Base-by-base conservation (phyloP, 805 yeast species). In the Saturnispora galanensis region DNA sequence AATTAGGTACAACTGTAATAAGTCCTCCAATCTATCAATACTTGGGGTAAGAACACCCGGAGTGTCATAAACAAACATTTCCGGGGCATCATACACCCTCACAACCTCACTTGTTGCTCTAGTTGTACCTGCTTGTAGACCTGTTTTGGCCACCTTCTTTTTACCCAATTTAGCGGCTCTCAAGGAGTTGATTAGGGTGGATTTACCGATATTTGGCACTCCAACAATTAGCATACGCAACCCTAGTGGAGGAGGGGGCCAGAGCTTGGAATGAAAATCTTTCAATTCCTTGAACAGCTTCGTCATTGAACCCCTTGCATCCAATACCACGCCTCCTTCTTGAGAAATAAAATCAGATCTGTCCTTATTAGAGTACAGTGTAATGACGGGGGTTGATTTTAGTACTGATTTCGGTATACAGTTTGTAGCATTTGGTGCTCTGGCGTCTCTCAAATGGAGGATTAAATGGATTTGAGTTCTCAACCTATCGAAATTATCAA, bases 161-260 rank as follows among this genome's bases (percentile, higher is more conserved):
- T 64, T 65, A 5, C 26, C 17, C 5, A 37, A 13, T 5, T 31
- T 33, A 10, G 29, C 11, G 4, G 46, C 41, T 47, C 96, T 64
- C 41, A 89, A 64, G 0, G 81, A 69, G 56, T 93, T 93, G 26
- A 89, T 81, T 39, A 93, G 59, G 0, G 96, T 83, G 10, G 95
- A 84, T 62, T 93, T 93, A 0, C 98, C 98, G n/a, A 88, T 95
- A 59, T 93, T 93, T 1, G 98, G 98, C 93, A 93, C 84, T 0
- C 98, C 98, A 6, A 82, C 79, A 38, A 90, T 76, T 68, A 89
- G 68, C 46, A 84, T 62, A 17, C 88, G 64, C 39, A 84, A 66
- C 0, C 97, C 97, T 47, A 88, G 62, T 0, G 97, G 96, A 0
- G 96, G 94, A 1, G 80, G 76, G 0, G 90, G 86, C 15, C 59